Conservation (phyloP, 495 filamentous ascomycete species). For the Filosporella fistucella region DNA sequence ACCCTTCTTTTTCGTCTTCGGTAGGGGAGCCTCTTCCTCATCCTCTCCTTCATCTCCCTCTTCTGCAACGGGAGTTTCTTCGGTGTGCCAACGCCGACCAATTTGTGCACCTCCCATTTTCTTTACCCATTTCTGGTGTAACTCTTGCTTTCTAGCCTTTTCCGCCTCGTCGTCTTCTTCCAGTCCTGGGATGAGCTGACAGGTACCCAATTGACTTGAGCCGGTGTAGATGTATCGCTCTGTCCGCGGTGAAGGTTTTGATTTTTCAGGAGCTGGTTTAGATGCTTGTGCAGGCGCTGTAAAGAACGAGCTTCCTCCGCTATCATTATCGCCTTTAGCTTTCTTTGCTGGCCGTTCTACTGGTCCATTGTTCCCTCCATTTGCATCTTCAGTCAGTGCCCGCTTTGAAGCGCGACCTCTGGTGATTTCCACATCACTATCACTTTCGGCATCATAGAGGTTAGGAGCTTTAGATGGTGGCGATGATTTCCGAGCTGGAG, state of each 20-base stretch:
- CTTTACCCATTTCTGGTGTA: constrained; percentile 85
- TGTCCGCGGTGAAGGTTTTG: constrained; percentile 27
- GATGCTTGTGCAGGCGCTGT: background rate
- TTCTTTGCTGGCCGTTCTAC: constrained; percentile 35
- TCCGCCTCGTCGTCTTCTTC: constrained; percentile 36
- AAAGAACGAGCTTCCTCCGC: constrained; percentile 24
- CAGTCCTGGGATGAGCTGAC: constrained; percentile 32
- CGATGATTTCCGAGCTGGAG: too few species aligned
- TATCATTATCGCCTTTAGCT: constrained; percentile 27
- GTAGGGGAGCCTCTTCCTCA: constrained; percentile 35
- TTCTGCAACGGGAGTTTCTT: constrained; percentile 46
- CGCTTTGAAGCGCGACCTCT: constrained; percentile 27
- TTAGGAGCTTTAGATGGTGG: constrained; percentile 13
- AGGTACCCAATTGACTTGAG: constrained; percentile 21
- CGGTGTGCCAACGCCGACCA: constrained; percentile 46
- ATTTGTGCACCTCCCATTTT: constrained; percentile 75
- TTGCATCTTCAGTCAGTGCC: constrained; percentile 37
- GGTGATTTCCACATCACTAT: constrained; percentile 7
- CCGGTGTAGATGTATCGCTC: constrained; percentile 41
- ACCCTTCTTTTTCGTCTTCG: constrained; percentile 57
- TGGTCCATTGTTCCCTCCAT: constrained; percentile 28
- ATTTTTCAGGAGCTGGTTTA: background rate
- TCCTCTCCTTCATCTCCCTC: constrained; percentile 50
- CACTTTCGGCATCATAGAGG: constrained; percentile 19
- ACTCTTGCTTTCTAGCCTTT: constrained; percentile 53